phyloP scores from a whole-genome alignment of 1,139 yeast species.

The Entelexis paramagnoliae region DNA sequence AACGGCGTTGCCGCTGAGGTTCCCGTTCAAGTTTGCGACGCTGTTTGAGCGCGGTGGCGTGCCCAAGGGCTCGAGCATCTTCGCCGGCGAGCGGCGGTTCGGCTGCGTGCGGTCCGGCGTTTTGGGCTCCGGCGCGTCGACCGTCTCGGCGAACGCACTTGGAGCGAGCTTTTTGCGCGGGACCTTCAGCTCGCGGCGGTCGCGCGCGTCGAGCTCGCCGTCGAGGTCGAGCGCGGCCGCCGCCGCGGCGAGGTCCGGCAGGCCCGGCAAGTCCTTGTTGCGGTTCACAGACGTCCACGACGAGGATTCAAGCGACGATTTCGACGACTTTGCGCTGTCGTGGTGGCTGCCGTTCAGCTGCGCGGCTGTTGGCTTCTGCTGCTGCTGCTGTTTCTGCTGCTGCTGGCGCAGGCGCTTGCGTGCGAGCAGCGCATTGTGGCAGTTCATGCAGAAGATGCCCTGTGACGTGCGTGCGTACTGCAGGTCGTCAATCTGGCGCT shows the following conservation, averaged over 20 bases:
- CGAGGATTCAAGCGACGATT: conserved; percentile 3
- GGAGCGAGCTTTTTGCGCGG: conserved; percentile 22
- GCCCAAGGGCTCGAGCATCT: conserved; percentile 8
- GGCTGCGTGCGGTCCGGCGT: conserved; percentile 1
- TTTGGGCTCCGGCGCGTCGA: background rate
- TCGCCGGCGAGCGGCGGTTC: conserved; percentile 1
- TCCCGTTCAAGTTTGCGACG: background rate
- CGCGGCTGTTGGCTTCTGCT: background rate
- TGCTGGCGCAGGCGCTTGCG: conserved; percentile 21
- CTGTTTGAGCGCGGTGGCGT: conserved; percentile 11
- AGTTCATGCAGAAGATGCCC: conserved; percentile 86
- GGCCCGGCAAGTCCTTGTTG: conserved; percentile 22
- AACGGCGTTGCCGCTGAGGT: background rate
- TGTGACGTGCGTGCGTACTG: conserved; percentile 89
- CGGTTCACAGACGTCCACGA: conserved; percentile 6
- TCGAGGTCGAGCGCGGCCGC: conserved; percentile 1
- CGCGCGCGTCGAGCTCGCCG: background rate
- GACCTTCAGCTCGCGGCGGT: conserved; percentile 9
- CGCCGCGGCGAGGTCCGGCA: conserved; percentile 12
- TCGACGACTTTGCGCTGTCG: conserved; percentile 4
- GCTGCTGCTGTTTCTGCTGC: conserved; percentile 9
- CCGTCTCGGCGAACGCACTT: conserved; percentile 12
- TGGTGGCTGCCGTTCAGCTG: background rate
- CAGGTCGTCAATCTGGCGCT: conserved; percentile 75
- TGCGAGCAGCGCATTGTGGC: conserved; percentile 68